phyloP scores from a whole-genome alignment of 202 grass and related monocot species.

The Schoenoplectus triqueter region DNA sequence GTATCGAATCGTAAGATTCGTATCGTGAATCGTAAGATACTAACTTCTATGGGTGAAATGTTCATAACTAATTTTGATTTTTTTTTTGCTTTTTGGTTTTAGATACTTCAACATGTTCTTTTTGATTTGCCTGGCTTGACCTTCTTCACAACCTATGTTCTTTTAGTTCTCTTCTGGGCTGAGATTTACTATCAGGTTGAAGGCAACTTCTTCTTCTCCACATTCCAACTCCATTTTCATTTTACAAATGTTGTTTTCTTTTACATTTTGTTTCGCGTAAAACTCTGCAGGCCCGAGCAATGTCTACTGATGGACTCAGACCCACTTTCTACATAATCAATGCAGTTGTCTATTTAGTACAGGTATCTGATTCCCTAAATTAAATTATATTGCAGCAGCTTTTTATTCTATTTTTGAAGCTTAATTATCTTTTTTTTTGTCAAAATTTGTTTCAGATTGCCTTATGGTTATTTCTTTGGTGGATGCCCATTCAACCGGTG shows the following conservation, averaged over 20 bases:
- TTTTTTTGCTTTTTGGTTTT: slow-evolving; percentile 15
- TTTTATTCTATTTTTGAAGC: background rate
- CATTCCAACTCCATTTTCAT: background rate
- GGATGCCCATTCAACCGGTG: slow-evolving; percentile 36
- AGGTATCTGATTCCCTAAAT: slow-evolving; percentile 34
- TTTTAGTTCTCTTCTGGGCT: slow-evolving; percentile 71
- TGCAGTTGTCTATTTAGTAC: slow-evolving; percentile 51
- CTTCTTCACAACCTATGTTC: slow-evolving; percentile 72
- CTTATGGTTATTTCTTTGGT: slow-evolving; percentile 34
- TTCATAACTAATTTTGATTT: background rate
- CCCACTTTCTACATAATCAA: slow-evolving; percentile 59
- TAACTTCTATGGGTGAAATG: no score
- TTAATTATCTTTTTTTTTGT: slow-evolving; percentile 19
- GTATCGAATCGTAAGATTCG: no score
- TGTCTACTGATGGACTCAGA: slow-evolving; percentile 59
- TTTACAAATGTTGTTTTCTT: background rate
- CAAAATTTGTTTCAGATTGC: slow-evolving; percentile 27
- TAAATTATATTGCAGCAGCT: background rate
- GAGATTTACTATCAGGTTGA: slow-evolving; percentile 78
- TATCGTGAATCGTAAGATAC: no score
- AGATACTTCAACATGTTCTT: slow-evolving; percentile 66
- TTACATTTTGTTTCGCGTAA: slow-evolving; percentile 25
- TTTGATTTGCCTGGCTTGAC: slow-evolving; percentile 59
- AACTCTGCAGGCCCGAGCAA: slow-evolving; percentile 53
- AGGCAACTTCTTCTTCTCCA: slow-evolving; percentile 1